Base-by-base conservation (phyloP, 148 eudicot genomes). In the Nyssa sinensis region DNA sequence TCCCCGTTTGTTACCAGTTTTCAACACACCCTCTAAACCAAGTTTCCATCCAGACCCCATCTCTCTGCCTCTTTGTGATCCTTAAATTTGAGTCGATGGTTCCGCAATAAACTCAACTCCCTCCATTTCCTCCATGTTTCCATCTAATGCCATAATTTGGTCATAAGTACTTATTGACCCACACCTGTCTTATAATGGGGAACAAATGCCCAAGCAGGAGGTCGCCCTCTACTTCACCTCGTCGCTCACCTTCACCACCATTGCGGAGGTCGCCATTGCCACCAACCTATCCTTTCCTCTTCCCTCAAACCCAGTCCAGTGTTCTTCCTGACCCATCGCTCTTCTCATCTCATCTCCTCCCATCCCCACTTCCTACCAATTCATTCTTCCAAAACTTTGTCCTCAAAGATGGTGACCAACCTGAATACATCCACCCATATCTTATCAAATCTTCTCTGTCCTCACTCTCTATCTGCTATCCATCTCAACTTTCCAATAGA, bases 391-490 rank as follows among this genome's bases (percentile, higher is more conserved):
- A 95, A 63, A 95, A 95, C 82, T 86, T 92, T 30, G 89, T 85
- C 72, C 87, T 95, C 1, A 93, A 95, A 79, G 88, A 89, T 73
- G 99, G 99, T 69, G 97, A 95, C 53, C 97, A 95, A 71, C 97
- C 96, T 0, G 99, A 95, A 59, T 93, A 85, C 82, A 84, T 95
- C 44, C 98, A 95, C 64, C 99, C 99, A 0, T 95, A 95, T 25
- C 81, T 89, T 41, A 63, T 95, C 70, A 82, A 81, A 53, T 87
- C 96, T n/a, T 78, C 91, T 9, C 74, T 64, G 58, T 86, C 96
- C 12, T 80, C 94, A 0, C 89, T 93, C 33, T 82, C 93, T 16
- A 27, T 90, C 64, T 93, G 83, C 2, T 95, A 86, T 86, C 99
- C 99, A 0, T 75, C 85, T 69, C 88, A 77, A 29, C 86, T 88